Base-by-base conservation (phyloP, 2,329 filamentous ascomycete genomes). In the Ophiostoma sp. region DNA sequence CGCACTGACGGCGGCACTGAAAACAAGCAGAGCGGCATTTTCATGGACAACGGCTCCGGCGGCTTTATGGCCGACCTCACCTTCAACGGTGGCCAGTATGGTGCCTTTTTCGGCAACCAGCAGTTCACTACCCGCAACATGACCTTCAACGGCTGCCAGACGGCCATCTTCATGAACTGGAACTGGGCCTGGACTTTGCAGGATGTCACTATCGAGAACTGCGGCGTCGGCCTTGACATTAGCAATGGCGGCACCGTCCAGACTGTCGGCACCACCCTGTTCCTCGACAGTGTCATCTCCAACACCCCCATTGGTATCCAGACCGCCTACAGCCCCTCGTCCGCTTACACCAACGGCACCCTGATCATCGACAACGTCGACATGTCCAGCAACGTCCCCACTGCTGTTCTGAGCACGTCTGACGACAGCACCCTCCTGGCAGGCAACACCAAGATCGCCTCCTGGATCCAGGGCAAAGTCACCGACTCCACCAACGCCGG, bases 301-400 rank as follows among this genome's bases (percentile, higher is more conserved):
- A 90, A 91, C 80, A 94, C 92, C 1, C 86, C 86, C 1, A 86
- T 92, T 69, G 94, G 91, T 74, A 84, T 97, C 76, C 87, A 87
- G 75, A 94, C 93, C 35, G 87, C 90, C 1, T 97, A 92, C 81
- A 84, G 85, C 74, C 80, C 85, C 6, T 33, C 67, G 6, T 79
- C 80, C 70, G 84, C 87, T 31, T 81, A 84, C 70, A 91, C 91
- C 75, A 94, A 93, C 76, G 92, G 92, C 72, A 92, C 91, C 17
- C 85, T 97, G 65, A 85, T 97, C 74, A 79, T 98, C 13, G 92
- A 97, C 81, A 97, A 97, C 75, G 92, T 96, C 44, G 93, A 97
- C 80, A 93, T 97, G 80, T 81, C 79, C 74, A 82, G 83, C 67
- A 89, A 87, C 69, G 87, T 91, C 69, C 83, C 85, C 7, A 83